Base-by-base conservation (phyloP, 2,329 filamentous ascomycete genomes). In the Fusarium devonianum region DNA sequence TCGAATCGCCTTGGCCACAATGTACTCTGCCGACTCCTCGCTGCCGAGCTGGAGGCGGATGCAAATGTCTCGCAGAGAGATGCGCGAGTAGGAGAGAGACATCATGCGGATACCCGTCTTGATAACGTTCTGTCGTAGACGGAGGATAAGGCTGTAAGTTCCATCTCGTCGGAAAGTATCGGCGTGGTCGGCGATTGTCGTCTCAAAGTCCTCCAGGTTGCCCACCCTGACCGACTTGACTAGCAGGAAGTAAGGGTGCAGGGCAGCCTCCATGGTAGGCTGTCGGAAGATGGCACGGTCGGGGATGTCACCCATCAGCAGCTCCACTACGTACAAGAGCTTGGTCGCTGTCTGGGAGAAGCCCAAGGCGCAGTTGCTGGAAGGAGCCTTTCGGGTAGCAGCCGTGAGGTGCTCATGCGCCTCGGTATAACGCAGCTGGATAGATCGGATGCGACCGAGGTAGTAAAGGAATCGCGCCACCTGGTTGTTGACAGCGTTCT, bases 71-170 rank as follows among this genome's bases (percentile, higher is more conserved):
- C 94, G 88, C 46, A 99, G 83, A 1, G 93, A 97, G 68, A 99
- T 99, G 56, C 93, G 90, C 52, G 93, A 96, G 78, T 99, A 99
- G 14, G 92, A 96, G 58, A 99, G 80, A 29, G 93, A 97, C 85
- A 99, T 96, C 92, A 97, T 97, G 64, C 94, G 91, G 58, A 99
- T 96, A 61, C 94, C 94, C 4, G 94, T 99, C 81, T 96, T 96
- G 84, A 99, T 97, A 69, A 99, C 94, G 70, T 99, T 99, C 75
- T 99, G 94, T 64, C 94, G 87, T 55, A 99, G 82, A 56, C 94
- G 92, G 57, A 97, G 83, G 65, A 97, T 95, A 49, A 99, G 81
- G 9, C 92, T 96, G 78, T 97, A 97, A 14, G 93, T 97, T 48
- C 90, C 90, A 70, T 99, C 94, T 61, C 89, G 88, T 67, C 91